phyloP scores from a whole-genome alignment of 768 basidiomycete genomes.

The Trametes punicea region DNA sequence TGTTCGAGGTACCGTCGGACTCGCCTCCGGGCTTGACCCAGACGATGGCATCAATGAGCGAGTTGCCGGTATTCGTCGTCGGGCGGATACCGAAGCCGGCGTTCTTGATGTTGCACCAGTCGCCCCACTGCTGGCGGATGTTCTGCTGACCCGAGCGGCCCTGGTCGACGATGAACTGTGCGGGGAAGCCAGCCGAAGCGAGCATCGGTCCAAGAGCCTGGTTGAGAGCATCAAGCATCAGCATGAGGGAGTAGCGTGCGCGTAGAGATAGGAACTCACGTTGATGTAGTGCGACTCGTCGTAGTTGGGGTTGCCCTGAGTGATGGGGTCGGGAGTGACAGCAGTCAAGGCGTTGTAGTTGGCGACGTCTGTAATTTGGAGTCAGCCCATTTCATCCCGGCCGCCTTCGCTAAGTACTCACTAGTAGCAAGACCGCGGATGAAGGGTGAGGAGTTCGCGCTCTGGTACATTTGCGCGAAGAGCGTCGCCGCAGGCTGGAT shows the following conservation, averaged over 20 bases:
- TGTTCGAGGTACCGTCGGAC: conserved; percentile 60
- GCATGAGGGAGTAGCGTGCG: too few relatives aligned
- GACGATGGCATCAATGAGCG: conserved; percentile 56
- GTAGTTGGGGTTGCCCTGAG: conserved; percentile 56
- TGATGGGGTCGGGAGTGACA: conserved; percentile 55
- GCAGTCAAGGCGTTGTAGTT: conserved; percentile 41
- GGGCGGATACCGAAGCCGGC: conserved; percentile 62
- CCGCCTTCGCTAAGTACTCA: conserved; percentile 2
- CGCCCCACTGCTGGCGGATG: conserved; percentile 58
- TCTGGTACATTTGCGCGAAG: conserved; percentile 47
- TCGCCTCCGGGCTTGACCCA: conserved; percentile 72
- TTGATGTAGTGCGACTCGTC: conserved; percentile 61
- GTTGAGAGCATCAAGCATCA: too few relatives aligned
- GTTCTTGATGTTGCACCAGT: conserved; percentile 64
- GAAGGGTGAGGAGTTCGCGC: conserved; percentile 51
- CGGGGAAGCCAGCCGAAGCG: conserved; percentile 44
- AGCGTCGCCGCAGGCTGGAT: conserved; percentile 54
- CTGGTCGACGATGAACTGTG: conserved; percentile 66
- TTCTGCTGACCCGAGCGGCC: conserved; percentile 62
- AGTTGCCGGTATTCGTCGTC: conserved; percentile 51
- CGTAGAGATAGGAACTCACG: conserved; percentile 27
- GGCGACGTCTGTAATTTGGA: conserved; percentile 24
- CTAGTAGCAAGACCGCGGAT: conserved; percentile 61
- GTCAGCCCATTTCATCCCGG: not conserved
- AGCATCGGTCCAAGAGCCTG: conserved; percentile 51